Evolutionary conservation across 2,329 filamentous ascomycete species (phyloP).

Genomic region (Westerdykella sp.): DNA sequence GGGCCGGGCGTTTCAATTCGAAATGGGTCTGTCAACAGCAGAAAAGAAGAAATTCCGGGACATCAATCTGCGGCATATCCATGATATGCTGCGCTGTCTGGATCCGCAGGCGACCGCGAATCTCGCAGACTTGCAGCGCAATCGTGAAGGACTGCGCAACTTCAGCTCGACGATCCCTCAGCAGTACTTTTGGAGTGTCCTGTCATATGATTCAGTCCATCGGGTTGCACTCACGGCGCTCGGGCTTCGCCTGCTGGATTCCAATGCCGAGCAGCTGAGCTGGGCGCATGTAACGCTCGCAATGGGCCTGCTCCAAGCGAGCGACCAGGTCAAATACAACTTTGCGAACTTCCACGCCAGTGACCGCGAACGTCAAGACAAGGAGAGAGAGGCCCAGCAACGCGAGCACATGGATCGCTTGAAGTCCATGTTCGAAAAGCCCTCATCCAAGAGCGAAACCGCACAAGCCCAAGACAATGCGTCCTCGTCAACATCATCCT

Average conservation of each 20-base stretch:
- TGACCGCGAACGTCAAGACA: neutral
- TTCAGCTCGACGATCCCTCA: slow-evolving; percentile 23
- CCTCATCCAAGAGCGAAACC: neutral
- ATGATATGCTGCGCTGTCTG: slow-evolving; percentile 53
- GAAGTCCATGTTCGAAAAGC: neutral
- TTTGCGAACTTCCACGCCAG: slow-evolving; percentile 18
- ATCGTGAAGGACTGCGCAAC: slow-evolving; percentile 10
- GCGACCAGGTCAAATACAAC: slow-evolving; percentile 45
- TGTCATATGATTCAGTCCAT: slow-evolving; percentile 57
- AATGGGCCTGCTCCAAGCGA: slow-evolving; percentile 39
- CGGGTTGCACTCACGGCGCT: slow-evolving; percentile 51
- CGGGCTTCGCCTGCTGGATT: slow-evolving; percentile 35
- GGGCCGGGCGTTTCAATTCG: neutral
- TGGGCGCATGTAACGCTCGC: slow-evolving; percentile 39
- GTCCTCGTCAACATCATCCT: too few species aligned
- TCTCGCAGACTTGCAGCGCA: slow-evolving; percentile 20
- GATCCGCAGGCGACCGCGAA: slow-evolving; percentile 28
- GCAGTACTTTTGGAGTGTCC: slow-evolving; percentile 42
- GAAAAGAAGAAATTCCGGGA: slow-evolving; percentile 31
- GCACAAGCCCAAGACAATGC: neutral
- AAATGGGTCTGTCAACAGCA: slow-evolving; percentile 3
- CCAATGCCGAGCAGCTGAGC: slow-evolving; percentile 22
- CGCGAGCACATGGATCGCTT: slow-evolving; percentile 9
- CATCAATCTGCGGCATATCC: slow-evolving; percentile 60
- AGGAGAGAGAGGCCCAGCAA: slow-evolving; percentile 20